Conservation (phyloP, 371 early-diverging fungal species). For the Actinomortierella ambigua region DNA sequence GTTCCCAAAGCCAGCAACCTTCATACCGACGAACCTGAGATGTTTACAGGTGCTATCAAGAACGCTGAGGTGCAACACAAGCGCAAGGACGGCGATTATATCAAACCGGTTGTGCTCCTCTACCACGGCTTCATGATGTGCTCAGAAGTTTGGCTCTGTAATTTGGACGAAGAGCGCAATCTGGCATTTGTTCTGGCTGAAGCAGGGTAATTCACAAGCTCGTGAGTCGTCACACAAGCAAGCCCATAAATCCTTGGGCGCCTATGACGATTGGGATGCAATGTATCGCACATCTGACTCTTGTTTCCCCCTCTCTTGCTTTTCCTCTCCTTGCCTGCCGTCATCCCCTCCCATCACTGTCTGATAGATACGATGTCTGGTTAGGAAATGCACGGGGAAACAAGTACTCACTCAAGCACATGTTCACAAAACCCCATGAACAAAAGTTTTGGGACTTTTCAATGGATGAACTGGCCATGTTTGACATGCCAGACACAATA, state of each 20-base stretch:
- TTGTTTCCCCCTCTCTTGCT: no score
- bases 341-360: neutral
- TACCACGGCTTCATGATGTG: slow-evolving; percentile 97
- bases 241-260: no score
- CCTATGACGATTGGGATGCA: no score
- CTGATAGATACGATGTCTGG: slow-evolving; percentile 90
- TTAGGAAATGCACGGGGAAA: slow-evolving; percentile 96
- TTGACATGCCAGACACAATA: slow-evolving; percentile 87
- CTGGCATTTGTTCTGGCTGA: slow-evolving; percentile 78
- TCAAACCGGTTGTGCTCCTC: slow-evolving; percentile 85
- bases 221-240: neutral
- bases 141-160: slow-evolving; percentile 91
- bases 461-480: slow-evolving; percentile 87
- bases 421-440: slow-evolving; percentile 64
- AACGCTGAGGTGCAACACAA: neutral
- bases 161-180: slow-evolving; percentile 68
- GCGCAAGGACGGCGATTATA: slow-evolving; percentile 25
- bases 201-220: slow-evolving; percentile 55
- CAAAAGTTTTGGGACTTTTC: slow-evolving; percentile 93
- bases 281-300: no score
- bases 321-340: neutral
- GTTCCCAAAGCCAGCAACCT: neutral
- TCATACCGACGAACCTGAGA: no score
- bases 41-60: neutral
- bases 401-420: slow-evolving; percentile 93